Evolutionary conservation across 202 grass and related monocot species (phyloP).

Genomic region (Saccharum hybrid): DNA sequence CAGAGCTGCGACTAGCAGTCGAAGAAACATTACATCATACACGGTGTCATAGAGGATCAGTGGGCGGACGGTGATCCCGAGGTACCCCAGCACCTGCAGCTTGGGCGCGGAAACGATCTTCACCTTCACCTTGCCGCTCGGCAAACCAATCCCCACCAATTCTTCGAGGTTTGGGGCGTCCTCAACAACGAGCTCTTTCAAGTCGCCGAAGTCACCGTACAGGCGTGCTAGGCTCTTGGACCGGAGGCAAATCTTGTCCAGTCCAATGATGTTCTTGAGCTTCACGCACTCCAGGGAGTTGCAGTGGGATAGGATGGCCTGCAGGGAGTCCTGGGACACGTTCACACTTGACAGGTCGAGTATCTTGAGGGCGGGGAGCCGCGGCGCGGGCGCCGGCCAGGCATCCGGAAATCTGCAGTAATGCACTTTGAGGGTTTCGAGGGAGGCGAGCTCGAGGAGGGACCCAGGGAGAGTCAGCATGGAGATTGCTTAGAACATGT

Average conservation of each 20-base stretch:
- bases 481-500: conserved; percentile 47
- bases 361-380: conserved; percentile 41
- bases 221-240: conserved; percentile 46
- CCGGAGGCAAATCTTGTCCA: conserved; percentile 36
- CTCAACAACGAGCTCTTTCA: conserved; percentile 48
- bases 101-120: conserved; percentile 48
- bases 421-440: conserved; percentile 45
- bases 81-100: conserved; percentile 49
- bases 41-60: conserved; percentile 47
- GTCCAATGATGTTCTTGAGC: conserved; percentile 45
- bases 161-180: conserved; percentile 51
- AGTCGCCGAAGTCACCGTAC: conserved; percentile 38
- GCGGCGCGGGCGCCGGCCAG: neutral
- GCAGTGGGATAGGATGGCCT: conserved; percentile 41
- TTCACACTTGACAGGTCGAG: conserved; percentile 41
- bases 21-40: conserved; percentile 37
- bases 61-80: conserved; percentile 47
- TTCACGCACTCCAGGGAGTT: conserved; percentile 40
- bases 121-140: conserved; percentile 2
- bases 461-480: neutral
- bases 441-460: conserved; percentile 44
- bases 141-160: conserved; percentile 46
- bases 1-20: neutral
- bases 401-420: conserved; percentile 31
- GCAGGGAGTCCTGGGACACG: conserved; percentile 32